Conservation (phyloP, 2,329 filamentous ascomycete genomes). For the Escovopsis sp. region DNA sequence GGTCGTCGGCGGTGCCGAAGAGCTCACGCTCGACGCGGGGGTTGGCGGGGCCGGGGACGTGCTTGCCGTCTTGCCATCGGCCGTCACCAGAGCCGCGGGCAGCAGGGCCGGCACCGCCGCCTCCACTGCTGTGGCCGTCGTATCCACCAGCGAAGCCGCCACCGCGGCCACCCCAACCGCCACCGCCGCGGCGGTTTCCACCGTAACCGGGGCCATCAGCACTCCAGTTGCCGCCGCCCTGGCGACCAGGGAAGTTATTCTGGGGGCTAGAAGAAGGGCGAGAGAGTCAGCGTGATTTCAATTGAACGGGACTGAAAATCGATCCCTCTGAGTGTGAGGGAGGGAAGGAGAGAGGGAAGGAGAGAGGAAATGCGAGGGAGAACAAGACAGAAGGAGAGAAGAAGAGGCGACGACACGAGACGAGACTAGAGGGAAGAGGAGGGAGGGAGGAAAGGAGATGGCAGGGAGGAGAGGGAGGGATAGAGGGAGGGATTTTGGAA, state of each 20-base stretch:
- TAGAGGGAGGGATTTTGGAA: background rate
- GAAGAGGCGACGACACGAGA: too few species aligned
- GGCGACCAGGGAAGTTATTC: conserved; percentile 1
- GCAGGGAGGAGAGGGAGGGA: background rate
- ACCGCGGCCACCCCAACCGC: conserved; percentile 18
- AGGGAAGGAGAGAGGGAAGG: too few species aligned
- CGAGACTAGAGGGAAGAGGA: too few species aligned
- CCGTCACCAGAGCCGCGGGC: conserved; percentile 83
- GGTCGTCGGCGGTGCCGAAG: conserved; percentile 81
- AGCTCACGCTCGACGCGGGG: conserved; percentile 86
- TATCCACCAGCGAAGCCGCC: conserved; percentile 19
- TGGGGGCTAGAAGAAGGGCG: background rate
- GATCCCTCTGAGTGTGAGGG: too few species aligned
- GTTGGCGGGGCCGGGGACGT: conserved; percentile 79
- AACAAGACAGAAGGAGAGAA: too few species aligned
- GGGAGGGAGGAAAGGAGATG: too few species aligned
- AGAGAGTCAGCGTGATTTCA: background rate
- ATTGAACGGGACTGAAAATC: too few species aligned
- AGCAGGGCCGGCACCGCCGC: conserved; percentile 35
- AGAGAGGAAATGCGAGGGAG: background rate
- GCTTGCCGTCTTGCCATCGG: conserved; percentile 93
- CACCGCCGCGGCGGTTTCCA: conserved; percentile 18
- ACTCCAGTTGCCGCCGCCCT: conserved; percentile 4
- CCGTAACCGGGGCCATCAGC: conserved; percentile 7
- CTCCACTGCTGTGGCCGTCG: conserved; percentile 21